phyloP scores from a whole-genome alignment of 2,329 filamentous ascomycete genomes.

The Calonectria pauciramosa region DNA sequence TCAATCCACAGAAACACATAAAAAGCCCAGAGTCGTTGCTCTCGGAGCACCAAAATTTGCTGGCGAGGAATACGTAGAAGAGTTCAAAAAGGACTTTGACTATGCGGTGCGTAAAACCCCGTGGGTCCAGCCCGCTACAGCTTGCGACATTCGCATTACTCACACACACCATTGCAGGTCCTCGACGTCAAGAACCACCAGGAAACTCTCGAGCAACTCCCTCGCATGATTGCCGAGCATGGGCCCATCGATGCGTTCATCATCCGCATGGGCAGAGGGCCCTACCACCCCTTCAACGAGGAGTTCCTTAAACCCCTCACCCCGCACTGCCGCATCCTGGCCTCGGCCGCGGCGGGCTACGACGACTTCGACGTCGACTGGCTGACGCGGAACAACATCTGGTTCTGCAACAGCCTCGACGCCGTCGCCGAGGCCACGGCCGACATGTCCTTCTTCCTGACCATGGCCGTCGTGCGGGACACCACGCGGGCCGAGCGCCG shows the following conservation, averaged over 20 bases:
- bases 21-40: slow-evolving; percentile 57
- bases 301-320: slow-evolving; percentile 56
- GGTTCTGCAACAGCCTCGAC: slow-evolving; percentile 68
- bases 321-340: slow-evolving; percentile 60
- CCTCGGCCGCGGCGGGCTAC: slow-evolving; percentile 62
- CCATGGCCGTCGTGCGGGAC: slow-evolving; percentile 58
- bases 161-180: slow-evolving; percentile 27
- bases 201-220: slow-evolving; percentile 53
- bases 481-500: slow-evolving; percentile 55
- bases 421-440: slow-evolving; percentile 67
- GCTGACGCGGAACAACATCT: slow-evolving; percentile 58
- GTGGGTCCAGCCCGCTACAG: neutral
- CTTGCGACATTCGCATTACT: neutral
- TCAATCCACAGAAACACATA: neutral
- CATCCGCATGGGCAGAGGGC: slow-evolving; percentile 63
- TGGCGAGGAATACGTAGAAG: slow-evolving; percentile 55
- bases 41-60: slow-evolving; percentile 56
- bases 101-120: slow-evolving; percentile 48
- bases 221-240: slow-evolving; percentile 49
- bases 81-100: slow-evolving; percentile 54
- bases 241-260: slow-evolving; percentile 63
- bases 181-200: slow-evolving; percentile 53
- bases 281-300: slow-evolving; percentile 64
- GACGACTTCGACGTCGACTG: slow-evolving; percentile 62
- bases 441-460: slow-evolving; percentile 59